Conservation (phyloP, 106 monocot genomes). For the Acanthochlamys bracteata region DNA sequence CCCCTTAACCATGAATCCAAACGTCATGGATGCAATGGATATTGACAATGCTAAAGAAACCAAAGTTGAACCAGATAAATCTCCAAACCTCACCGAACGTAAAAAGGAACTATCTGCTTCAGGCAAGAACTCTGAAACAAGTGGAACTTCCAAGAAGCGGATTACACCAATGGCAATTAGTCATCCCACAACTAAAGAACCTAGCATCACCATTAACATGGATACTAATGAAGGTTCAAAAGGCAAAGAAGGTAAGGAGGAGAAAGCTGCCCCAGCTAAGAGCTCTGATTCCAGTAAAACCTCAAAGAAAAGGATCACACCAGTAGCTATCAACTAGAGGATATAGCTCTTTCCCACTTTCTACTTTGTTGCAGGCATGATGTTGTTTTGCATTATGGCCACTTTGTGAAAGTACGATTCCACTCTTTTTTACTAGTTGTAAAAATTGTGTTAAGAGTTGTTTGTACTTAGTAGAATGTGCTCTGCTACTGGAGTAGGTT, state of each 20-base stretch:
- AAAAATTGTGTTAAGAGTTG: background rate
- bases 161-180: conserved; percentile 67
- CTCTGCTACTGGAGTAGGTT: background rate
- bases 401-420: background rate
- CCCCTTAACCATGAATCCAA: conserved; percentile 3
- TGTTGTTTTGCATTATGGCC: background rate
- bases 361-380: background rate
- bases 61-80: conserved; percentile 6
- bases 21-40: conserved; percentile 27
- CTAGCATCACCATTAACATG: too few species aligned
- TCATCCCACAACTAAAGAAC: too few species aligned
- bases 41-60: conserved; percentile 20
- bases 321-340: background rate
- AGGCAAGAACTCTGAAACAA: conserved; percentile 21
- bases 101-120: background rate
- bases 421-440: background rate
- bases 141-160: conserved; percentile 50
- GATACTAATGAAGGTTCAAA: background rate
- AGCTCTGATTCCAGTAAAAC: background rate
- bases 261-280: background rate
- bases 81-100: conserved; percentile 3
- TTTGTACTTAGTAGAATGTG: background rate
- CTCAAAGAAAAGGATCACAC: background rate
- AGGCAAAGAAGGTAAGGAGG: conserved; percentile 12
- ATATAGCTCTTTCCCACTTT: background rate